Evolutionary conservation across 495 filamentous ascomycete species (phyloP).

Genomic region (Xylaria flabelliformis): DNA sequence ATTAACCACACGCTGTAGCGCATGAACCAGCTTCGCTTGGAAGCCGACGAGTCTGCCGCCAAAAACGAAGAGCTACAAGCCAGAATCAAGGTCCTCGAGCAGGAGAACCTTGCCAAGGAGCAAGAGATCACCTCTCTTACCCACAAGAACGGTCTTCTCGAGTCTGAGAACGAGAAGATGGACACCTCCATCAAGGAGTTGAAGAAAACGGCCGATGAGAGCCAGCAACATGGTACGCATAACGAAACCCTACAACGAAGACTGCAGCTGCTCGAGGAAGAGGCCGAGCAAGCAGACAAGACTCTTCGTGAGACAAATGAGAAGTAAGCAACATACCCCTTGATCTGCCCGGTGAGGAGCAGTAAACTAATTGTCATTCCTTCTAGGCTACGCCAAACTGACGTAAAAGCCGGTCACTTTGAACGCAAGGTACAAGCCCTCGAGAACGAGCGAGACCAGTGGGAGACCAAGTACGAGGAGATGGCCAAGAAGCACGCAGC

Average conservation of each 20-base stretch:
- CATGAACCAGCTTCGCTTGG: slow-evolving; percentile 90
- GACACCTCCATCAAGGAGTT: slow-evolving; percentile 76
- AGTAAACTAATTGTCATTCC: slow-evolving; percentile 35
- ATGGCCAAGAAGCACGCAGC: slow-evolving; percentile 83
- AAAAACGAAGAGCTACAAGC: slow-evolving; percentile 85
- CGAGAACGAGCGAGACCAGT: slow-evolving; percentile 84
- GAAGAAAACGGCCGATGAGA: slow-evolving; percentile 78
- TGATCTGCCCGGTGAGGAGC: slow-evolving; percentile 2
- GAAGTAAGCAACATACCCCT: slow-evolving; percentile 70
- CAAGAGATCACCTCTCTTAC: slow-evolving; percentile 95
- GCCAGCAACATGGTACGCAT: slow-evolving; percentile 76
- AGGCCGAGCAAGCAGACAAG: slow-evolving; percentile 94
- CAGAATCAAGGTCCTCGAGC: slow-evolving; percentile 88
- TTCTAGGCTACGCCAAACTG: slow-evolving; percentile 91
- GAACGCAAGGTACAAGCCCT: slow-evolving; percentile 99
- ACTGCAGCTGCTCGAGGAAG: slow-evolving; percentile 94
- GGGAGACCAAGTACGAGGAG: slow-evolving; percentile 97
- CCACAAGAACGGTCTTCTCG: slow-evolving; percentile 90
- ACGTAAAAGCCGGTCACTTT: slow-evolving; percentile 98
- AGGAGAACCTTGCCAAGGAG: slow-evolving; percentile 94
- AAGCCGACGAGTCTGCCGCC: slow-evolving; percentile 80
- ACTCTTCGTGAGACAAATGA: slow-evolving; percentile 95
- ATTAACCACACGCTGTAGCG: slow-evolving; percentile 59
- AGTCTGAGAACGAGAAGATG: slow-evolving; percentile 87
- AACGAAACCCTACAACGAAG: slow-evolving; percentile 89